phyloP scores from a whole-genome alignment of 2,329 filamentous ascomycete genomes.

The Fusarium pseudograminearum region DNA sequence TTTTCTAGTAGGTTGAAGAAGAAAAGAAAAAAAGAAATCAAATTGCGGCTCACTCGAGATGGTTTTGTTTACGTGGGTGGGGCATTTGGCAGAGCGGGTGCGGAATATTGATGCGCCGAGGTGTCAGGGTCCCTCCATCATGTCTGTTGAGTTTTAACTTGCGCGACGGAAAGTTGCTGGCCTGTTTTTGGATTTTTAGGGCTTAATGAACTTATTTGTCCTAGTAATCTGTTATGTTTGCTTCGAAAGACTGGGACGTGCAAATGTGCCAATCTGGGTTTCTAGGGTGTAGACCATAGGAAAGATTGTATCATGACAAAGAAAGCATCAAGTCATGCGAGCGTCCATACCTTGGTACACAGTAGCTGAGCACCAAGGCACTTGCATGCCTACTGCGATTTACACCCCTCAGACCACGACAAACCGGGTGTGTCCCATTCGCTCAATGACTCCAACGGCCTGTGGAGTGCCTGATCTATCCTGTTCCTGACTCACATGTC shows the following conservation, averaged over 20 bases:
- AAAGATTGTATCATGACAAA: slow-evolving; percentile 17
- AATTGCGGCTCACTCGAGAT: slow-evolving; percentile 3
- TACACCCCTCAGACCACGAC: slow-evolving; percentile 33
- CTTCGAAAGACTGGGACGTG: neutral
- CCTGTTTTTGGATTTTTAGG: neutral
- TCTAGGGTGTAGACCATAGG: neutral
- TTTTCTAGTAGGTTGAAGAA: slow-evolving; percentile 59
- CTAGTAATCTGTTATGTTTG: neutral
- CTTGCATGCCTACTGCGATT: neutral
- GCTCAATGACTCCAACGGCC: slow-evolving; percentile 16
- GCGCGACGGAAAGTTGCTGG: neutral
- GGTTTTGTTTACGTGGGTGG: slow-evolving; percentile 35
- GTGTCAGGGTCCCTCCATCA: neutral
- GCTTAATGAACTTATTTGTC: neutral
- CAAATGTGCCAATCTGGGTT: neutral
- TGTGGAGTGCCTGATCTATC: slow-evolving; percentile 6
- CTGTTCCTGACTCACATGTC: slow-evolving; percentile 13
- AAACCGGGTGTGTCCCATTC: slow-evolving; percentile 38
- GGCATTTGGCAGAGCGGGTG: neutral
- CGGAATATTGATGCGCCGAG: slow-evolving; percentile 49
- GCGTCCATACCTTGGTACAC: neutral
- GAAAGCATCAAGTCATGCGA: neutral
- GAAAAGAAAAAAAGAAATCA: slow-evolving; percentile 47
- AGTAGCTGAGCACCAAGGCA: neutral
- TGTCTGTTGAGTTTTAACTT: neutral